These are phyloP conservation scores for Tetracladium marchalianum DNA, from an alignment of 495 filamentous ascomycete genomes.

Conservation along the genomic window DNA sequence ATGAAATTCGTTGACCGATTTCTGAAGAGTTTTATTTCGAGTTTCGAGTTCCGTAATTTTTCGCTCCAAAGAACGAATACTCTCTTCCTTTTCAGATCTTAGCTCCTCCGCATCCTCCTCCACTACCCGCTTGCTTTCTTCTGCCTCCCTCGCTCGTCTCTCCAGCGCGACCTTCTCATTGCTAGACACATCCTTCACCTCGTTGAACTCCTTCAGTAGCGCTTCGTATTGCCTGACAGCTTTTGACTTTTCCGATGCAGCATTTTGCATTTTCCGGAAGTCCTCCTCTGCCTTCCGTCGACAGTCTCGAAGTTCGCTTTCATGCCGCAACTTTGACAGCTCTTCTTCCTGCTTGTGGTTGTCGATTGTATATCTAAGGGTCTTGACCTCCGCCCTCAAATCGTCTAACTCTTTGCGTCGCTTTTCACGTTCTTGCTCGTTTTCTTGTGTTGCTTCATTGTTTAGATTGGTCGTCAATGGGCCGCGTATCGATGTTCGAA, in stretches of 20 bases:
- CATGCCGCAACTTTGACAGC: conserved; percentile 59
- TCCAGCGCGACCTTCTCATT: conserved; percentile 65
- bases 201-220: conserved; percentile 60
- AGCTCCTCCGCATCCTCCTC: conserved; percentile 74
- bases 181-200: conserved; percentile 51
- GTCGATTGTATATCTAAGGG: conserved; percentile 41
- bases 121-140: conserved; percentile 60
- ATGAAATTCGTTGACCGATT: conserved; percentile 59
- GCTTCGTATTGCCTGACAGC: conserved; percentile 61
- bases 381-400: conserved; percentile 44
- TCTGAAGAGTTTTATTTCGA: conserved; percentile 55
- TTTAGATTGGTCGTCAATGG: conserved; percentile 23
- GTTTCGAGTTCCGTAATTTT: conserved; percentile 61
- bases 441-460: conserved; percentile 22
- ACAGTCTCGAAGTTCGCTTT: conserved; percentile 71
- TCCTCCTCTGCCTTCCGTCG: conserved; percentile 72
- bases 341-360: conserved; percentile 83
- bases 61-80: conserved; percentile 60
- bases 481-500: conserved; percentile 17
- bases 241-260: conserved; percentile 57
- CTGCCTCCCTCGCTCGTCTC: conserved; percentile 53
- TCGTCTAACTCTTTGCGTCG: conserved; percentile 27
- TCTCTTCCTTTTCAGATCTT: conserved; percentile 56
- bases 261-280: conserved; percentile 69
- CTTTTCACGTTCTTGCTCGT: conserved; percentile 13